Conservation (phyloP, 805 yeast genomes). For the Pichia eremophila region DNA sequence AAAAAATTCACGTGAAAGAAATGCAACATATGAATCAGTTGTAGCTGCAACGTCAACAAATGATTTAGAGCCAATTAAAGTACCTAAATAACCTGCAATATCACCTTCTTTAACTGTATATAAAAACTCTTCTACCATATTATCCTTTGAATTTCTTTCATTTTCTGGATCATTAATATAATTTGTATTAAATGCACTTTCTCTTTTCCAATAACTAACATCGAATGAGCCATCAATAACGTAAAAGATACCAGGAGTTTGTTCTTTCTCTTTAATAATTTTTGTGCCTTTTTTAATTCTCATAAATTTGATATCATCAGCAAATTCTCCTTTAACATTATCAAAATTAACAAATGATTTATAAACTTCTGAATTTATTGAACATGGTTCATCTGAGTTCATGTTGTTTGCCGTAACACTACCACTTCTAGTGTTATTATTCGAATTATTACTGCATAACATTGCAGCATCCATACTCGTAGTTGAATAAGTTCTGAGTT, state of each 20-base stretch:
- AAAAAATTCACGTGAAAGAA: conserved; percentile 51
- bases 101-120: conserved; percentile 69
- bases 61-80: conserved; percentile 71
- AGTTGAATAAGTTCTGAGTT: conserved; percentile 19
- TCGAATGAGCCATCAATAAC: conserved; percentile 73
- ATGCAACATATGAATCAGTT: conserved; percentile 58
- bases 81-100: conserved; percentile 78
- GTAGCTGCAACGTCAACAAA: conserved; percentile 62
- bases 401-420: background rate
- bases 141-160: background rate
- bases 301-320: conserved; percentile 49
- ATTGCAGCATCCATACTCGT: conserved; percentile 6
- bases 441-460: background rate
- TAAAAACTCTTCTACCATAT: conserved; percentile 29
- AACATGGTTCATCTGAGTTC: conserved; percentile 6
- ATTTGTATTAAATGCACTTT: conserved; percentile 11
- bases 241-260: conserved; percentile 68
- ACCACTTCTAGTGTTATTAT: background rate
- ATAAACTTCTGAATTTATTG: conserved; percentile 12
- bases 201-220: conserved; percentile 38
- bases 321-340: conserved; percentile 46
- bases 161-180: conserved; percentile 7
- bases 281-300: conserved; percentile 43
- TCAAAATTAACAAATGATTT: conserved; percentile 32
- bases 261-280: conserved; percentile 54